Percentiles rank a stretch among this genome's conserved stretches.
Conservation (phyloP, 495 filamentous ascomycete genomes). For the Achaetomiella virescens region DNA sequence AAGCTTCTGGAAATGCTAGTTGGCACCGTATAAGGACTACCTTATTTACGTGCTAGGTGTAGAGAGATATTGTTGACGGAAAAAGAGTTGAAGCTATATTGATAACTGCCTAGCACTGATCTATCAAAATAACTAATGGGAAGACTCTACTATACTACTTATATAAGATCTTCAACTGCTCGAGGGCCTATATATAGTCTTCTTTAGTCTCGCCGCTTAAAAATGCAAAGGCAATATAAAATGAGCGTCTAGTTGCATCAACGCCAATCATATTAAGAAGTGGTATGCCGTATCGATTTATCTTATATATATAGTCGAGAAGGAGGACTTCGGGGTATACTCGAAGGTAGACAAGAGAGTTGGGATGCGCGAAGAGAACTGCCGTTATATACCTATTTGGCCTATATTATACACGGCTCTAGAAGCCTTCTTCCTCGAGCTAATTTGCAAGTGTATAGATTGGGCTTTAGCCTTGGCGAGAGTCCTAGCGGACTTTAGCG, state of each 20-base stretch:
- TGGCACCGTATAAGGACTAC: too few relatives aligned
- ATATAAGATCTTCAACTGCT: not conserved
- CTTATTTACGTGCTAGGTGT: too few relatives aligned
- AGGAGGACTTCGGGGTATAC: not conserved
- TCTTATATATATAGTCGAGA: not conserved
- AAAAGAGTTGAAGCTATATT: too few relatives aligned
- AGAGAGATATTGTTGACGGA: too few relatives aligned
- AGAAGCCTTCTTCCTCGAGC: slow-evolving; percentile 1
- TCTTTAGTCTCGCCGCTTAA: too few relatives aligned
- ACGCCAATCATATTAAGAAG: not conserved
- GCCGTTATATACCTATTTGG: not conserved
- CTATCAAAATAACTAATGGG: too few relatives aligned
- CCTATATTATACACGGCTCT: not conserved
- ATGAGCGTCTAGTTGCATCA: too few relatives aligned
- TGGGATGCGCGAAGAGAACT: slow-evolving; percentile 1
- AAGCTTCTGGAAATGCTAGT: too few relatives aligned
- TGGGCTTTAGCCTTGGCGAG: not conserved
- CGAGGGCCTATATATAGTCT: too few relatives aligned
- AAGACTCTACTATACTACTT: not conserved
- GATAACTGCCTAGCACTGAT: too few relatives aligned
- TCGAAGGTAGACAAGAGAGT: slow-evolving; percentile 1
- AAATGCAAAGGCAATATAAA: too few relatives aligned
- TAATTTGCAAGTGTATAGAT: not conserved
- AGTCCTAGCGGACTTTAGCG: not conserved
- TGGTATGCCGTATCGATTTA: not conserved